These are phyloP conservation scores for Leccinum imitatum DNA, from an alignment of 768 basidiomycete species.

Conservation along the genomic window DNA sequence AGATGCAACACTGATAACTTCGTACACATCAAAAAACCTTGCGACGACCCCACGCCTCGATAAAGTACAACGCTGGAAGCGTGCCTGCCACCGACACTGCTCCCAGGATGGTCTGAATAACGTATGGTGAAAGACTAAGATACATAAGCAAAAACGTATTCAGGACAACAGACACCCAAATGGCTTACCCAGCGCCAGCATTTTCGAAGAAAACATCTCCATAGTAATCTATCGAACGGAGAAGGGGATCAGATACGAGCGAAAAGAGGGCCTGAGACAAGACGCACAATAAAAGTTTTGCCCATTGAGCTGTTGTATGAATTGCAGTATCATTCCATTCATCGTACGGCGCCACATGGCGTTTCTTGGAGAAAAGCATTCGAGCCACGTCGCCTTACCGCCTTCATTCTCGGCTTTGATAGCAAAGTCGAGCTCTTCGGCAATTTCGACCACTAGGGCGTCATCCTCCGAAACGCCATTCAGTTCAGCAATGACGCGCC, in stretches of 20 bases:
- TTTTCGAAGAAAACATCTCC: conserved; percentile 80
- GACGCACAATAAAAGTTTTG: conserved; percentile 77
- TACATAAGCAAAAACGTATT: background rate
- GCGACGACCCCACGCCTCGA: conserved; percentile 75
- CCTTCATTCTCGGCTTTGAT: conserved; percentile 76
- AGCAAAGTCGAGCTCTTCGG: conserved; percentile 64
- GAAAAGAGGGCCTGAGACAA: background rate
- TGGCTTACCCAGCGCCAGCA: conserved; percentile 58
- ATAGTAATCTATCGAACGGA: conserved; percentile 60
- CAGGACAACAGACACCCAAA: background rate
- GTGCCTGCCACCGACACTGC: conserved; percentile 72
- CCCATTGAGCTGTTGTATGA: conserved; percentile 78
- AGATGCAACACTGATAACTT: background rate
- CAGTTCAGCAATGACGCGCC: conserved; percentile 59
- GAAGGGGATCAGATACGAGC: background rate
- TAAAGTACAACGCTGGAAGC: conserved; percentile 64
- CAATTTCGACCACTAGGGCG: conserved; percentile 52
- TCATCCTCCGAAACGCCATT: conserved; percentile 64
- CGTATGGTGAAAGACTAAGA: conserved; percentile 59
- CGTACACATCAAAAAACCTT: conserved; percentile 37
- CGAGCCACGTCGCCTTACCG: conserved; percentile 75
- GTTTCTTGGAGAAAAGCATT: conserved; percentile 72
- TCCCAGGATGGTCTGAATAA: conserved; percentile 76
- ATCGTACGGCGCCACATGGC: conserved; percentile 69
- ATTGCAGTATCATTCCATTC: conserved; percentile 84